phyloP scores from a whole-genome alignment of 768 basidiomycete genomes.

The Leccinum sublutescens region DNA sequence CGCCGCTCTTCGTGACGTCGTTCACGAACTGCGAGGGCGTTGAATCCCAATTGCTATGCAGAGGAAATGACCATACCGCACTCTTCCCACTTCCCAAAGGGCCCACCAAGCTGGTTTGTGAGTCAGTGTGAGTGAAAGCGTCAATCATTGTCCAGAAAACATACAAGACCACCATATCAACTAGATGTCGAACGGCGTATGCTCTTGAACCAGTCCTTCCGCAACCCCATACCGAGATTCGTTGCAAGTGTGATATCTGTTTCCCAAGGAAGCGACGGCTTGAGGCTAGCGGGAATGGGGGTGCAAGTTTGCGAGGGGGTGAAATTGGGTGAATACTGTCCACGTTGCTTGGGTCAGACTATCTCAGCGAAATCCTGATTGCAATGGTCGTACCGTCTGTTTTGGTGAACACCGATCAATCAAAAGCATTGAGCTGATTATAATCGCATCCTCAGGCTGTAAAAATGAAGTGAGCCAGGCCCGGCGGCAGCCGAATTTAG shows the following conservation, averaged over 20 bases:
- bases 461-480: no score
- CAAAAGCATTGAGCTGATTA: no score
- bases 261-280: background rate
- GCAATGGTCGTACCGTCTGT: background rate
- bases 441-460: no score
- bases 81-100: conserved; percentile 23
- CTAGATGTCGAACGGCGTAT: no score
- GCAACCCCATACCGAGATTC: background rate
- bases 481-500: no score
- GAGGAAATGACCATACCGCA: conserved; percentile 6
- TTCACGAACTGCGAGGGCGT: conserved; percentile 9
- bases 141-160: background rate
- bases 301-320: background rate
- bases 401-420: background rate
- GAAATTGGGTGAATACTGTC: background rate
- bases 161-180: background rate
- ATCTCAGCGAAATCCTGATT: background rate
- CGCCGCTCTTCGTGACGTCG: background rate
- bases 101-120: conserved; percentile 14
- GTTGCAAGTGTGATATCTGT: background rate
- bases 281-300: background rate
- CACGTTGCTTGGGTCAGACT: background rate
- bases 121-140: background rate
- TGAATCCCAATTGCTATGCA: background rate
- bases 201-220: background rate